phyloP scores from a whole-genome alignment of 805 yeast genomes.

The Ogataea siamensis region DNA sequence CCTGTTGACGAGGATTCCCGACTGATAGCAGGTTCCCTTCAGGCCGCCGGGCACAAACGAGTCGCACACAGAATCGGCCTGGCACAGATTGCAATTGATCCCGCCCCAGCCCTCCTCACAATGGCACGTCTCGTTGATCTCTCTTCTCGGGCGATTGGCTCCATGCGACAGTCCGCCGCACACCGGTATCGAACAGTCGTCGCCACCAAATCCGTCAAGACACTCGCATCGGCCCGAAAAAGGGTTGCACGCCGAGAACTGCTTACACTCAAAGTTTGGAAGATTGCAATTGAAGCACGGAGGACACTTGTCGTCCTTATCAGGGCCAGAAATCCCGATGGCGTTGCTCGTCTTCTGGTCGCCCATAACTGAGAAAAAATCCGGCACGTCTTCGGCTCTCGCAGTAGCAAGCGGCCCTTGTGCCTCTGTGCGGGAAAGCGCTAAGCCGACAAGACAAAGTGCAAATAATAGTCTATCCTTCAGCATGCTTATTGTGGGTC shows the following conservation, averaged over 20 bases:
- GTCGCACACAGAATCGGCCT: constrained; percentile 71
- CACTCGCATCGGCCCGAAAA: constrained; percentile 92
- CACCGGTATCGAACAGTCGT: constrained; percentile 81
- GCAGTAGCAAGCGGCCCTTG: no score
- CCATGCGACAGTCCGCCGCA: constrained; percentile 82
- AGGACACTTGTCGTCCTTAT: constrained; percentile 54
- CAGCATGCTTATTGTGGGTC: no score
- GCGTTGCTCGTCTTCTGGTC: not conserved
- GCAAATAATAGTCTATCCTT: not conserved
- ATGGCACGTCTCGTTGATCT: constrained; percentile 52
- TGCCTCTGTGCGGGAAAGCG: no score
- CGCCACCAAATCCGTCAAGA: constrained; percentile 89
- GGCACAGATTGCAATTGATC: constrained; percentile 88
- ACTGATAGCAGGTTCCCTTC: constrained; percentile 83
- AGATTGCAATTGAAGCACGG: constrained; percentile 95
- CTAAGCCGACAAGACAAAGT: not conserved
- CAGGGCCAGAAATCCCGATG: not conserved
- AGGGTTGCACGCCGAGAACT: constrained; percentile 83
- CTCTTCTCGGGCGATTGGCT: constrained; percentile 60
- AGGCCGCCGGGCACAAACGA: constrained; percentile 81
- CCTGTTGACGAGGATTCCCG: constrained; percentile 77
- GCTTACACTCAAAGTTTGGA: constrained; percentile 87
- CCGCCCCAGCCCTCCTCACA: constrained; percentile 92
- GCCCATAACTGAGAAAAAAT: no score
- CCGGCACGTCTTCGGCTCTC: no score